A percentile compares a stretch with the other conserved stretches of the same genome.
These are phyloP conservation scores for Kluyveromyces sp. DNA, from an alignment of 1,139 yeast genomes.

Conservation along the genomic window DNA sequence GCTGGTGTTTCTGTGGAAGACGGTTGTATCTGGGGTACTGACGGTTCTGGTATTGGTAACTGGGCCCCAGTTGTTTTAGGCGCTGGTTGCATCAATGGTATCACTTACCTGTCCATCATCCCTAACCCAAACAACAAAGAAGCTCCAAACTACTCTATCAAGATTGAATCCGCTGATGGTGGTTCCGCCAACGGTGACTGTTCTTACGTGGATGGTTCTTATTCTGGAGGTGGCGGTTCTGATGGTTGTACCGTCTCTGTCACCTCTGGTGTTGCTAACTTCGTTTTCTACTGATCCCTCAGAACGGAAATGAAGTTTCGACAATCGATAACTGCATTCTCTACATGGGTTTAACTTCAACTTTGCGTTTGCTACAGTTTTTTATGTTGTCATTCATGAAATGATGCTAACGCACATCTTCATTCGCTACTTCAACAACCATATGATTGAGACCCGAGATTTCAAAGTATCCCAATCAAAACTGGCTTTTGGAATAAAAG, in stretches of 20 bases:
- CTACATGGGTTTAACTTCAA: neutral
- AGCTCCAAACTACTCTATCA: conserved; percentile 77
- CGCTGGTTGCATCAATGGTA: conserved; percentile 76
- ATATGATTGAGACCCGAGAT: neutral
- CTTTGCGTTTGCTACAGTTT: neutral
- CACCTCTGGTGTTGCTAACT: conserved; percentile 64
- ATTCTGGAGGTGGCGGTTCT: conserved; percentile 51
- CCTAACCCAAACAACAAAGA: conserved; percentile 87
- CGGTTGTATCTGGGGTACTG: conserved; percentile 89
- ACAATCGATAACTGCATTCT: neutral
- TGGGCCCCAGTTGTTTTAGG: conserved; percentile 98
- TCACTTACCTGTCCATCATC: conserved; percentile 80
- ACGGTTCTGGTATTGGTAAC: conserved; percentile 82
- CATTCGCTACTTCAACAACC: neutral
- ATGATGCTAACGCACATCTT: neutral
- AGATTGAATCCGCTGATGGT: conserved; percentile 70
- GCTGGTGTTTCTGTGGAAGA: conserved; percentile 86
- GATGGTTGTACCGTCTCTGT: conserved; percentile 96
- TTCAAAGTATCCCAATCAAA: neutral
- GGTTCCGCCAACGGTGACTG: conserved; percentile 68
- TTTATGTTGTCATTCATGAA: neutral
- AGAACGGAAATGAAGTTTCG: neutral
- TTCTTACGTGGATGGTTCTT: conserved; percentile 69
- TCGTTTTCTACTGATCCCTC: conserved; percentile 30
- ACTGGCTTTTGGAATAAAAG: neutral